Percentiles rank a stretch among this genome's conserved stretches.
Evolutionary conservation across 345 rosid genomes (phyloP).

Genomic region (Clausena lansium): DNA sequence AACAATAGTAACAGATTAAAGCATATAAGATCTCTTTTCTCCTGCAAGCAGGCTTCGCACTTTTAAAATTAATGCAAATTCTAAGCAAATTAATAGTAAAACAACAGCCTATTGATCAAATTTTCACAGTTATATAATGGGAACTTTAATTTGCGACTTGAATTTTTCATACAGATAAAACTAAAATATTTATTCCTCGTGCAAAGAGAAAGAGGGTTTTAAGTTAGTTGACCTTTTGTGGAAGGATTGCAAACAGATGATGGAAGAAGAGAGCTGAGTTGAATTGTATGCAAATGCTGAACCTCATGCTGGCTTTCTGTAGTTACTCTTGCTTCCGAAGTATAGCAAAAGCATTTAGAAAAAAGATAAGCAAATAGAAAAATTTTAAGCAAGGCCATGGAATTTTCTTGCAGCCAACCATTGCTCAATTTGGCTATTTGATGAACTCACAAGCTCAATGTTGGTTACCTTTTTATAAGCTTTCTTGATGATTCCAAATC

Average conservation of each 20-base stretch:
- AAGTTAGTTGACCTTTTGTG: conserved; percentile 29
- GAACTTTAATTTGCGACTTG: too few species aligned
- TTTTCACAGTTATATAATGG: too few species aligned
- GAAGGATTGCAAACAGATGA: conserved; percentile 46
- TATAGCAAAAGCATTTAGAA: conserved; percentile 22
- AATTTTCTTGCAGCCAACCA: too few species aligned
- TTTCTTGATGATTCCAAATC: background rate
- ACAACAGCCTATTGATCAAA: too few species aligned
- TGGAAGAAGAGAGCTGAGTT: conserved; percentile 52
- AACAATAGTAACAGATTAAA: too few species aligned
- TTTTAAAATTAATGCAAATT: too few species aligned
- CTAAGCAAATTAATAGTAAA: too few species aligned
- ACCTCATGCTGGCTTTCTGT: conserved; percentile 1
- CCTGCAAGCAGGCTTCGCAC: too few species aligned
- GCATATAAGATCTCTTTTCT: too few species aligned
- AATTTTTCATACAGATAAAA: too few species aligned
- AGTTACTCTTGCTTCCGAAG: conserved; percentile 22
- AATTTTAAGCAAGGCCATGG: background rate
- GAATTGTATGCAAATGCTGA: conserved; percentile 29
- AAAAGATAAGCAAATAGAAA: conserved; percentile 17
- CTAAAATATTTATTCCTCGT: background rate
- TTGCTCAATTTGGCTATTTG: background rate
- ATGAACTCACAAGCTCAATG: background rate
- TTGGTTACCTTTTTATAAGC: background rate
- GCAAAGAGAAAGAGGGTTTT: background rate